Percentiles rank a stretch among this genome's conserved stretches.
Evolutionary conservation across 345 rosid species (phyloP).

Genomic region (Gossypium anomalum): DNA sequence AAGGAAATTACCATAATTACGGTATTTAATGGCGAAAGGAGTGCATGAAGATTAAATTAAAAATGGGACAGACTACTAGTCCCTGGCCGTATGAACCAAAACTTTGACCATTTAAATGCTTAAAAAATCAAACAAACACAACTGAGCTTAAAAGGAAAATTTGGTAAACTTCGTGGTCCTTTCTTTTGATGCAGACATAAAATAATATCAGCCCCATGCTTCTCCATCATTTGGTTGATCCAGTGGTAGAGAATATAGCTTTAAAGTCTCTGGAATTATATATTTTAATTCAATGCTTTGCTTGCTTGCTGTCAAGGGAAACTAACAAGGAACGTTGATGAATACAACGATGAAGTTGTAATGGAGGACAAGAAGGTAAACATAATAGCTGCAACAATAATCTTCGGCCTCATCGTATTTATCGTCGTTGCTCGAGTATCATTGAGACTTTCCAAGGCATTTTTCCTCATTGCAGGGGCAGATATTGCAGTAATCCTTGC

Average conservation of each 20-base stretch:
- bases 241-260: not conserved
- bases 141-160: not conserved
- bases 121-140: not conserved
- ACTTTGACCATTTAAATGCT: constrained; percentile 10
- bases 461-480: constrained; percentile 64
- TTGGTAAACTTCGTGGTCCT: constrained; percentile 6
- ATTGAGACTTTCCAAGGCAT: constrained; percentile 53
- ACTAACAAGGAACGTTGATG: not conserved
- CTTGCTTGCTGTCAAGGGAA: not conserved
- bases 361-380: constrained; percentile 79
- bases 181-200: not conserved
- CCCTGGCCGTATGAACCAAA: not conserved
- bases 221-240: not conserved
- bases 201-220: not conserved
- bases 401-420: constrained; percentile 35
- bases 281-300: not conserved
- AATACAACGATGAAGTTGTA: constrained; percentile 23
- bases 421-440: constrained; percentile 41
- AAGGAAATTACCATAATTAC: not conserved
- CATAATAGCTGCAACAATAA: constrained; percentile 28
- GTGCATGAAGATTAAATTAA: not conserved
- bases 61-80: not conserved
- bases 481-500: constrained; percentile 57
- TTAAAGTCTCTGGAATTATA: not conserved
- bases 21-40: constrained; percentile 4